Conservation (phyloP, 2,329 filamentous ascomycete species). For the Arthrobotrys megalospora region DNA sequence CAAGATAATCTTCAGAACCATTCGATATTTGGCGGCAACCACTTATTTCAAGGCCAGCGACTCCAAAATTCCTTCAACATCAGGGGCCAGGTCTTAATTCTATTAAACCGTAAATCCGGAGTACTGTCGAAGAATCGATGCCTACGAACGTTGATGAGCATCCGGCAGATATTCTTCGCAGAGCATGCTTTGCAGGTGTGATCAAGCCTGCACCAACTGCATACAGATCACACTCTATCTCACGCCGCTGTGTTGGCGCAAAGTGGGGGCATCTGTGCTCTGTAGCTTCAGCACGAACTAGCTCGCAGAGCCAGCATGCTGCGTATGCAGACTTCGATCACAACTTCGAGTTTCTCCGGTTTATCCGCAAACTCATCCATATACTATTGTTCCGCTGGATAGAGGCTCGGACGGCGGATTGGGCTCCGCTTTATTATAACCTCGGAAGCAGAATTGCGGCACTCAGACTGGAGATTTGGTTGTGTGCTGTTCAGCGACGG, state of each 20-base stretch:
- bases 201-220: slow-evolving; percentile 16
- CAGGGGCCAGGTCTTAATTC: slow-evolving; percentile 11
- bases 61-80: neutral
- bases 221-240: slow-evolving; percentile 16
- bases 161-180: slow-evolving; percentile 28
- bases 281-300: slow-evolving; percentile 3
- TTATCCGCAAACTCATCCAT: slow-evolving; percentile 14
- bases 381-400: slow-evolving; percentile 6
- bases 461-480: neutral
- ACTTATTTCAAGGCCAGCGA: neutral
- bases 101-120: slow-evolving; percentile 9
- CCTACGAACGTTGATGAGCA: neutral
- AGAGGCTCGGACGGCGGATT: slow-evolving; percentile 1
- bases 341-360: slow-evolving; percentile 5
- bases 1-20: slow-evolving; percentile 15
- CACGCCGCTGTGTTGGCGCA: slow-evolving; percentile 1
- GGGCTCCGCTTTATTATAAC: slow-evolving; percentile 12
- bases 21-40: neutral
- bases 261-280: slow-evolving; percentile 20
- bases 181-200: neutral
- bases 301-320: neutral
- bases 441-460: slow-evolving; percentile 16
- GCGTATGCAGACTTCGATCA: slow-evolving; percentile 1
- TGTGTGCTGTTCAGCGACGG: slow-evolving; percentile 7
- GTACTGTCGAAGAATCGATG: neutral